These are phyloP conservation scores for Pichia norvegensis DNA, from an alignment of 1,139 yeast species.

Conservation along the genomic window DNA sequence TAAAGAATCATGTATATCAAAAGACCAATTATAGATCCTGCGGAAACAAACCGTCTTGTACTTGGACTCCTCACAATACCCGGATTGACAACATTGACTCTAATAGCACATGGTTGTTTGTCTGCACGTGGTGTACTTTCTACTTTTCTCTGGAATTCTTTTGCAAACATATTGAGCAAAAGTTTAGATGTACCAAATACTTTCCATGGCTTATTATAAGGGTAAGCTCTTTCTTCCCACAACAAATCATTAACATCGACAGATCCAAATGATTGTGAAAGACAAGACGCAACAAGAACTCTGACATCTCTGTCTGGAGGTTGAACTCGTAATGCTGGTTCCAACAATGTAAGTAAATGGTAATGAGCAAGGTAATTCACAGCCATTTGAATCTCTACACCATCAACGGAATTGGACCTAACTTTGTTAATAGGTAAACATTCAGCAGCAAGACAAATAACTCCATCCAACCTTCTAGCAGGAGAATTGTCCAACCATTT, in stretches of 20 bases:
- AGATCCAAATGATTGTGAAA: conserved; percentile 65
- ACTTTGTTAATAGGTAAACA: conserved; percentile 57
- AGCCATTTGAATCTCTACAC: conserved; percentile 78
- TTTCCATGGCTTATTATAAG: conserved; percentile 57
- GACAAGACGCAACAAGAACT: conserved; percentile 65
- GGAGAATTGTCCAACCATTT: conserved; percentile 89
- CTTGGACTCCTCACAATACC: conserved; percentile 87
- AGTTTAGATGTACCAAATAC: conserved; percentile 79
- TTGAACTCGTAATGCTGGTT: conserved; percentile 78
- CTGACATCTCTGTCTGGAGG: conserved; percentile 94
- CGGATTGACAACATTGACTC: conserved; percentile 78
- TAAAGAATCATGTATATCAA: conserved; percentile 54
- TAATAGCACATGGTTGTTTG: conserved; percentile 57
- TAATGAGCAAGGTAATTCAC: conserved; percentile 74
- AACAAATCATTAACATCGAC: conserved; percentile 61
- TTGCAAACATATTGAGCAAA: conserved; percentile 62
- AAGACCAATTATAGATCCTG: conserved; percentile 72
- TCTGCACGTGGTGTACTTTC: conserved; percentile 32
- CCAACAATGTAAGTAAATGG: conserved; percentile 68
- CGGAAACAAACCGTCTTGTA: conserved; percentile 66
- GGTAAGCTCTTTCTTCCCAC: conserved; percentile 55
- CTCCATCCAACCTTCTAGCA: conserved; percentile 83
- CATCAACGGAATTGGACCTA: conserved; percentile 66
- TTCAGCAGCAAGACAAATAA: conserved; percentile 82
- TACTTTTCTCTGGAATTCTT: conserved; percentile 64